phyloP scores from a whole-genome alignment of 2,329 filamentous ascomycete species.

The Fusarium buharicum region DNA sequence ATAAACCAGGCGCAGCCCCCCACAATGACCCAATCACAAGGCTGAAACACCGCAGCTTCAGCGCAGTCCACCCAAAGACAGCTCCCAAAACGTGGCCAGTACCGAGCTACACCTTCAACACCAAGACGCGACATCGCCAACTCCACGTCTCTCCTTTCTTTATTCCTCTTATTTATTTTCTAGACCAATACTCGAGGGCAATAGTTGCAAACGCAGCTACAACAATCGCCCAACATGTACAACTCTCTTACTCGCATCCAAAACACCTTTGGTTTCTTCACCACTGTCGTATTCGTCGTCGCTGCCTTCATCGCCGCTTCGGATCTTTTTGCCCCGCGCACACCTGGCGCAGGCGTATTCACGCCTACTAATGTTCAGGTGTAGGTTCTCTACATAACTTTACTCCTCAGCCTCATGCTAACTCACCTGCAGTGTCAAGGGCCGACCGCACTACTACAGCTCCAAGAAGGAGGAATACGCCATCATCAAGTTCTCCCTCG shows the following conservation, averaged over 20 bases:
- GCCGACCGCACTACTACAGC: slow-evolving; percentile 95
- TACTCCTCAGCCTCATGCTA: slow-evolving; percentile 7
- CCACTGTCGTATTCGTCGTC: slow-evolving; percentile 86
- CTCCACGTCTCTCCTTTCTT: slow-evolving; percentile 12
- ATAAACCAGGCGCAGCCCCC: slow-evolving; percentile 21
- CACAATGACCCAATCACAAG: slow-evolving; percentile 42
- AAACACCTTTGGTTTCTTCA: slow-evolving; percentile 98
- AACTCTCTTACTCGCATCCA: slow-evolving; percentile 86
- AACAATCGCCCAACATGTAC: slow-evolving; percentile 73
- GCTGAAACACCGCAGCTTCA: slow-evolving; percentile 36
- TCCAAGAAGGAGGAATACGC: slow-evolving; percentile 95
- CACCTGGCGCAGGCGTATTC: slow-evolving; percentile 69
- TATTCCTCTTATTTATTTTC: slow-evolving; percentile 5
- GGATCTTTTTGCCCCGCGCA: slow-evolving; percentile 75
- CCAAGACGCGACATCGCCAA: slow-evolving; percentile 30
- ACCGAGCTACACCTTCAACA: slow-evolving; percentile 25
- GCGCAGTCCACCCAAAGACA: slow-evolving; percentile 21
- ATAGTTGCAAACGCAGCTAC: slow-evolving; percentile 30
- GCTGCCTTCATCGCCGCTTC: slow-evolving; percentile 83
- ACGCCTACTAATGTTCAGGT: slow-evolving; percentile 83
- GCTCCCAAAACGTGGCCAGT: slow-evolving; percentile 43
- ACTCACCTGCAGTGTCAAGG: slow-evolving; percentile 73
- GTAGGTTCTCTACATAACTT: slow-evolving; percentile 59
- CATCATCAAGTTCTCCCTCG: slow-evolving; percentile 90
- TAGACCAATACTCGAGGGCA: slow-evolving; percentile 9